A percentile compares a stretch with the other conserved stretches of the same genome.
phyloP scores from a whole-genome alignment of 1,284 basidiomycete species.

The Trichosporon ovoides region DNA sequence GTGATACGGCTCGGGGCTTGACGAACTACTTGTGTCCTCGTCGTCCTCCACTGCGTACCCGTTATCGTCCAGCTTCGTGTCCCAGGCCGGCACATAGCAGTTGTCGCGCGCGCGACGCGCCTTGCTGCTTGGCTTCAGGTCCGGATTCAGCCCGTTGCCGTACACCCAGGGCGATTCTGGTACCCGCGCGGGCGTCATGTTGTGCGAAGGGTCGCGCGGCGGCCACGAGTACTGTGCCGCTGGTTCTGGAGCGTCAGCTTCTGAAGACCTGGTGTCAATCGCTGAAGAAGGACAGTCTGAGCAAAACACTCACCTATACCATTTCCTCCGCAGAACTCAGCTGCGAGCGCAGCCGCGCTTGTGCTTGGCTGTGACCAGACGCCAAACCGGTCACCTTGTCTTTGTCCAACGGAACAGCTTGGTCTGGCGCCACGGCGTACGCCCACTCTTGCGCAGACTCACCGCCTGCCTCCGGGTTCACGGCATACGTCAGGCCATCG shows the following conservation, averaged over 20 bases:
- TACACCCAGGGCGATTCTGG: constrained; percentile 74
- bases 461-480: constrained; percentile 72
- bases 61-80: constrained; percentile 53
- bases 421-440: constrained; percentile 30
- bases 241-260: constrained; percentile 35
- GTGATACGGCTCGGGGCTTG: constrained; percentile 41
- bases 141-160: constrained; percentile 66
- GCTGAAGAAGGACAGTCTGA: not conserved
- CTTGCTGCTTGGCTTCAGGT: constrained; percentile 58
- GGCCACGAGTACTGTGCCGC: constrained; percentile 53
- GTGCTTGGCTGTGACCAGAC: constrained; percentile 6
- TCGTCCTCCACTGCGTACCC: constrained; percentile 40
- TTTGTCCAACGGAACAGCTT: not conserved
- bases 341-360: constrained; percentile 21
- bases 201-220: constrained; percentile 50
- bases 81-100: constrained; percentile 45
- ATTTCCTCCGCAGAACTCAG: constrained; percentile 13
- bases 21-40: constrained; percentile 25
- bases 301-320: constrained; percentile 10
- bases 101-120: constrained; percentile 49
- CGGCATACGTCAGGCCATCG: constrained; percentile 69
- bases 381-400: not conserved
- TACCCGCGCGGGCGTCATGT: constrained; percentile 28
- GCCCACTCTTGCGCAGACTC: constrained; percentile 52
- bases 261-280: constrained; percentile 10